Conservation (phyloP, 2,329 filamentous ascomycete species). For the Alternaria consortialis region DNA sequence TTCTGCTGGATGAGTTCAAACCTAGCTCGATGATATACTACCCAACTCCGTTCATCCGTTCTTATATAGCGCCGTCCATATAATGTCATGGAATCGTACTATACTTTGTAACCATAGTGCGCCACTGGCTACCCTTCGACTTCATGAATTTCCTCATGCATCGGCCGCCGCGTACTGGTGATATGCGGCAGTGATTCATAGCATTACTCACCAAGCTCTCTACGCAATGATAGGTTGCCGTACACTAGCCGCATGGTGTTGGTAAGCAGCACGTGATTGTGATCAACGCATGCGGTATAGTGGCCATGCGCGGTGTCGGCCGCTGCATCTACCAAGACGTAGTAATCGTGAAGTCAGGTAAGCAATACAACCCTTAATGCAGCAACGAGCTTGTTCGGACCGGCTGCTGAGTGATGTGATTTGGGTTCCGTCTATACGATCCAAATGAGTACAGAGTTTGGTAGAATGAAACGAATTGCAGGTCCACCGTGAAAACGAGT, state of each 20-base stretch:
- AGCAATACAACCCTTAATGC: background rate
- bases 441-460: no score
- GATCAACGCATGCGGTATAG: background rate
- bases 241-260: background rate
- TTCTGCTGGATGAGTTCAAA: background rate
- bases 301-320: background rate
- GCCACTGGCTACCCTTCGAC: background rate
- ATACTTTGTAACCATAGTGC: background rate
- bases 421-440: background rate
- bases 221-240: background rate
- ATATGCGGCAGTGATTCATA: background rate
- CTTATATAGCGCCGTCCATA: background rate
- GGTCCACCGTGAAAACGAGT: background rate
- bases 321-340: background rate
- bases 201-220: background rate
- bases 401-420: background rate
- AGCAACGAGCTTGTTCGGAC: background rate
- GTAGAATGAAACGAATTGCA: no score
- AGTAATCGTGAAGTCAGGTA: background rate
- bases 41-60: background rate
- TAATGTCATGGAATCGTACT: background rate
- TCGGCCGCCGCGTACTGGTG: background rate
- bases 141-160: background rate
- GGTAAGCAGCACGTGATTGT: background rate
- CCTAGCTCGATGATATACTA: background rate